Percentiles rank a stretch among this genome's conserved stretches.
These are phyloP conservation scores for Euphrasia confusa DNA, from an alignment of 257 asterid species.

Conservation along the genomic window DNA sequence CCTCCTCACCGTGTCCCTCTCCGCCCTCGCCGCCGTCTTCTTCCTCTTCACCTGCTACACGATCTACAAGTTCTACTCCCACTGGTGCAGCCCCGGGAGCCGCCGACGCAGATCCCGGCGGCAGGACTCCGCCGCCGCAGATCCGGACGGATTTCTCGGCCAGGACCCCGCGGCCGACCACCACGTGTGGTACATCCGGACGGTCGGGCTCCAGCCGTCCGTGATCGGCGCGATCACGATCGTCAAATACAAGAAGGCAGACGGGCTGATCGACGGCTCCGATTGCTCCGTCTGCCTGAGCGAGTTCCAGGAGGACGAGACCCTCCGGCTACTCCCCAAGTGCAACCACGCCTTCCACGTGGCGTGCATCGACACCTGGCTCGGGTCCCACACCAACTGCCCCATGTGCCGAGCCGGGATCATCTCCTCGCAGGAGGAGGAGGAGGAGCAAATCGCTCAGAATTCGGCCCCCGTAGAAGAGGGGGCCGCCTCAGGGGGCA, in stretches of 20 bases:
- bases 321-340: slow-evolving; percentile 57
- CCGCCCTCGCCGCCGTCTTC: slow-evolving; percentile 40
- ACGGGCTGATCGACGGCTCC: slow-evolving; percentile 58
- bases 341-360: slow-evolving; percentile 85
- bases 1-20: slow-evolving; percentile 32
- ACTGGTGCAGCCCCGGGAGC: slow-evolving; percentile 17
- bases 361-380: slow-evolving; percentile 84
- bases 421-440: slow-evolving; percentile 20
- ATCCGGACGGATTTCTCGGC: slow-evolving; percentile 32
- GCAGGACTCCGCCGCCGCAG: slow-evolving; percentile 1
- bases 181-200: slow-evolving; percentile 76
- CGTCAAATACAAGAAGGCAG: slow-evolving; percentile 51
- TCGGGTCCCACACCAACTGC: slow-evolving; percentile 71
- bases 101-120: slow-evolving; percentile 4
- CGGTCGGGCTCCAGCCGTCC: slow-evolving; percentile 59
- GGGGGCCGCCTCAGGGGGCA: slow-evolving; percentile 22
- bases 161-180: slow-evolving; percentile 59
- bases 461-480: slow-evolving; percentile 29
- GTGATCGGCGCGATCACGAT: slow-evolving; percentile 54
- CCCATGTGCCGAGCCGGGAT: slow-evolving; percentile 76
- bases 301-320: slow-evolving; percentile 67
- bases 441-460: slow-evolving; percentile 17
- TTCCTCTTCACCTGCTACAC: slow-evolving; percentile 39
- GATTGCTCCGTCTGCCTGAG: slow-evolving; percentile 77
- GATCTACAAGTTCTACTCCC: slow-evolving; percentile 31